Base-by-base conservation (phyloP, 768 basidiomycete genomes). In the Mycena belliarum region DNA sequence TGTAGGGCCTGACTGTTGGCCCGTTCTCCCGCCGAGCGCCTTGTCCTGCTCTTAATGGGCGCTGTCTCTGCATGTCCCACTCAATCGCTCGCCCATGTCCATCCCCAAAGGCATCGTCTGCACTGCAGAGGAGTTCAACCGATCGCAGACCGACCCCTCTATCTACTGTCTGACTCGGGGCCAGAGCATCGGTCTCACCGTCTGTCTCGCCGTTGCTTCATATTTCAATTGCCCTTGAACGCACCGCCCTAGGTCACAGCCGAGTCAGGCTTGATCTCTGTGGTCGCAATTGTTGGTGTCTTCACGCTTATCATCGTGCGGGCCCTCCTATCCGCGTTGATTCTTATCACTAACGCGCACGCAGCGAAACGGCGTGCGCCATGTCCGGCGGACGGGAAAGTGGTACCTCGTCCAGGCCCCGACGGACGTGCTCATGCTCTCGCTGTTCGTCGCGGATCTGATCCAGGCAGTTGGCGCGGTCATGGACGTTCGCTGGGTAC, bases 341-440 rank as follows among this genome's bases (percentile, higher is more conserved):
- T 60, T 42, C 37, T 44, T 8, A 24, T 43, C 20, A 11, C 23
- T 43, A 15, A 43, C 35, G 5, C 21, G 24, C 24, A 24, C 32
- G 20, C 21, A 73, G 71, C 64, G 66, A 33, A 72, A 74, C 59
- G 55, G 69, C 20, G 49, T 69, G 33, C 69, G 66, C 35, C 64
- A 71, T 54, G 42, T 67, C 28, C 67, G 66, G 9, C 59, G 61
- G 33, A 49, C 66, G 21, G 52, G 52, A 24, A 57, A 63, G 46
- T 63, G 65, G 59, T 65, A 52, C 20, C 60, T 76, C 9, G 65
- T 79, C 21, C 68, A 66, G 50, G 65, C 68, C 37, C 76, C 77
- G 5, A 68, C 74, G 50, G 77, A 80, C 57, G 63, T 76, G 10
- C 72, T 78, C 46, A 75, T 80, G 71, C 63, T 71, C 35, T 66